Evolutionary conservation across 2,329 filamentous ascomycete genomes (phyloP).

Genomic region (Pleomassaria siparia): DNA sequence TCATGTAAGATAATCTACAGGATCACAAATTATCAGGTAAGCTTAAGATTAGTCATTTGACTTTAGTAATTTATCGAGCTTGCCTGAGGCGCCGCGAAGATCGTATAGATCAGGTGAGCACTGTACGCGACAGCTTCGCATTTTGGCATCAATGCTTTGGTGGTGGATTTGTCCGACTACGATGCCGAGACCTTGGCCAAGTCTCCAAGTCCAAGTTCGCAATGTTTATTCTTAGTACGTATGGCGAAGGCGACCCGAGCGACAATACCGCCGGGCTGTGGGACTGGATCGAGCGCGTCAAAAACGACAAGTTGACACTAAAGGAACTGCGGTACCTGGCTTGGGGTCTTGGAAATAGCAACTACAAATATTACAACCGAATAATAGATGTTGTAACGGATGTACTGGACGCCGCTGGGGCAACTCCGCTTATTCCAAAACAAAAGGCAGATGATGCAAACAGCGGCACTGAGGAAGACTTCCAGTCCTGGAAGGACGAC

Average conservation of each 20-base stretch:
- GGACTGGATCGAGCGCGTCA: conserved; percentile 38
- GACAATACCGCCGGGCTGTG: conserved; percentile 41
- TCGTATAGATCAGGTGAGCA: too few relatives aligned
- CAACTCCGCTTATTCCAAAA: conserved; percentile 31
- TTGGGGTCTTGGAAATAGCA: conserved; percentile 50
- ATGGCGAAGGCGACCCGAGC: conserved; percentile 44
- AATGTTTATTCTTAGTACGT: conserved; percentile 43
- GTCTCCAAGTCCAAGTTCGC: conserved; percentile 30
- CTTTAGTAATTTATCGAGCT: too few relatives aligned
- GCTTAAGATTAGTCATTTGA: too few relatives aligned
- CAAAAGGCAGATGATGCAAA: conserved; percentile 46
- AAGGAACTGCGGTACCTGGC: conserved; percentile 42
- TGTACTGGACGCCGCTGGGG: conserved; percentile 36
- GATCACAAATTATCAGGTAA: too few relatives aligned
- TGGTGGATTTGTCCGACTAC: conserved; percentile 52
- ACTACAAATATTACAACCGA: conserved; percentile 51
- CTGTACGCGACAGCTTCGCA: too few relatives aligned
- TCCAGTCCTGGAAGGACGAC: conserved; percentile 46
- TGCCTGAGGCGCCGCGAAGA: too few relatives aligned
- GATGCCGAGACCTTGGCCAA: conserved; percentile 43
- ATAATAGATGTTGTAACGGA: conserved; percentile 43
- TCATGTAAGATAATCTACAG: too few relatives aligned
- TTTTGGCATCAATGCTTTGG: conserved; percentile 45
- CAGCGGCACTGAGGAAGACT: conserved; percentile 48
- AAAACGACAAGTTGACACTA: conserved; percentile 19